phyloP scores from a whole-genome alignment of 2,329 filamentous ascomycete species.

The Neofusicoccum sp. region DNA sequence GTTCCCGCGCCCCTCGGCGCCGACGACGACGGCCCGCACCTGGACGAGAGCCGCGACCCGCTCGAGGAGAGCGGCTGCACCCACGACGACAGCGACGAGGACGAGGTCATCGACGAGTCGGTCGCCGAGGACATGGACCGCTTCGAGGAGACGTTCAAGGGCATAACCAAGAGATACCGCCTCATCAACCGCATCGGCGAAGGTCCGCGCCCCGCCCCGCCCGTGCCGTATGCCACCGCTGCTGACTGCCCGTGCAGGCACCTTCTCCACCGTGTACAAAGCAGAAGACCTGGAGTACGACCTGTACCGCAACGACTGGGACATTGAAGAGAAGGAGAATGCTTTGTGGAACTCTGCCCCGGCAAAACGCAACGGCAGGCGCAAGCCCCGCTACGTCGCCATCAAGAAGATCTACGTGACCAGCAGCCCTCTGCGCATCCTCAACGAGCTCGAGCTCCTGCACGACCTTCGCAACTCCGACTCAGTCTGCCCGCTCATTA shows the following conservation, averaged over 20 bases:
- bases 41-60: slow-evolving; percentile 50
- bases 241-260: slow-evolving; percentile 58
- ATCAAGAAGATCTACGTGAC: slow-evolving; percentile 99
- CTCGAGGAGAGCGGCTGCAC: slow-evolving; percentile 52
- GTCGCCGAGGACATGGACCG: slow-evolving; percentile 76
- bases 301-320: slow-evolving; percentile 82
- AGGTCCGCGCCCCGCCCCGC: slow-evolving; percentile 52
- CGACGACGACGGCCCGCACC: slow-evolving; percentile 9
- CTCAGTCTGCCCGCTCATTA: slow-evolving; percentile 92
- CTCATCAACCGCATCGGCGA: slow-evolving; percentile 97
- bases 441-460: slow-evolving; percentile 93
- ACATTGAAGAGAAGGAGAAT: slow-evolving; percentile 64
- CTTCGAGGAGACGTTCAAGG: slow-evolving; percentile 77
- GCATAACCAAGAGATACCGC: slow-evolving; percentile 79
- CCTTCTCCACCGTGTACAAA: slow-evolving; percentile 98
- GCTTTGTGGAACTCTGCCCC: slow-evolving; percentile 69
- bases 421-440: slow-evolving; percentile 85
- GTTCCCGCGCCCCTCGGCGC: neutral
- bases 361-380: slow-evolving; percentile 51
- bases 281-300: slow-evolving; percentile 90
- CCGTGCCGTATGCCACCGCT: neutral
- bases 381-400: slow-evolving; percentile 76
- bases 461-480: slow-evolving; percentile 79
- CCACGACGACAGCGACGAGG: slow-evolving; percentile 43
- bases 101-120: slow-evolving; percentile 61